A percentile compares a stretch with the other conserved stretches of the same genome.
Evolutionary conservation across 768 basidiomycete genomes (phyloP).

Genomic region (Lentinula aciculospora): DNA sequence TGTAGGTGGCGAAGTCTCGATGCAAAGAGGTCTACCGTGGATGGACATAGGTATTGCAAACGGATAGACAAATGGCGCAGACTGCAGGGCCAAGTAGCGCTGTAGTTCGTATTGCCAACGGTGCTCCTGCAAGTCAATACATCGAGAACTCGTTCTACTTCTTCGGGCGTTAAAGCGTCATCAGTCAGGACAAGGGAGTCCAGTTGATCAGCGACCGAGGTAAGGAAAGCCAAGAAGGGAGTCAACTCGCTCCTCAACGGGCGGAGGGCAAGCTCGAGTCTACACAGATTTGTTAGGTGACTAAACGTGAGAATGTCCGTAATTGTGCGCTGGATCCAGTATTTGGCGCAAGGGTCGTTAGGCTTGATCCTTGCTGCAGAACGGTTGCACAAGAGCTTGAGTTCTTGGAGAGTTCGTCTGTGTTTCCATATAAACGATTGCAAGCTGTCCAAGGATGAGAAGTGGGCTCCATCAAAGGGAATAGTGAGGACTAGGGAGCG

Average conservation of each 20-base stretch:
- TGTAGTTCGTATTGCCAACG: background rate
- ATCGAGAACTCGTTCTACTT: background rate
- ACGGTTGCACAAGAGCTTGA: slow-evolving; percentile 28
- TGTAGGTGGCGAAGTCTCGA: background rate
- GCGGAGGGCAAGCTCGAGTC: slow-evolving; percentile 1
- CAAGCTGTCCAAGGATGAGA: slow-evolving; percentile 27
- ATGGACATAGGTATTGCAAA: slow-evolving; percentile 1
- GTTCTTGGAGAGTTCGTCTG: slow-evolving; percentile 23
- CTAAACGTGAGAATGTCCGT: background rate
- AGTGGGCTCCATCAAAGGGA: slow-evolving; percentile 38
- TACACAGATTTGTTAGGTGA: background rate
- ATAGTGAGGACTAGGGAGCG: slow-evolving; percentile 33
- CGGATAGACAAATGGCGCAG: background rate
- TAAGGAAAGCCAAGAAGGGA: background rate
- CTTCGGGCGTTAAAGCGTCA: background rate
- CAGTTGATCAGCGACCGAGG: background rate
- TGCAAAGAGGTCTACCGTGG: background rate
- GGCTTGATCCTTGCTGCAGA: slow-evolving; percentile 9
- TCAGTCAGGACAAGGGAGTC: background rate
- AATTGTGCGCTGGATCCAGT: slow-evolving; percentile 33
- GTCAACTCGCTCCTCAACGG: background rate
- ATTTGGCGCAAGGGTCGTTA: slow-evolving; percentile 22
- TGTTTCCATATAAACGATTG: slow-evolving; percentile 31
- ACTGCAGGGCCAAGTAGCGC: background rate
- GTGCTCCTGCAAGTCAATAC: background rate